Conservation (phyloP, 129 eudicot species). For the Solidago caesia region DNA sequence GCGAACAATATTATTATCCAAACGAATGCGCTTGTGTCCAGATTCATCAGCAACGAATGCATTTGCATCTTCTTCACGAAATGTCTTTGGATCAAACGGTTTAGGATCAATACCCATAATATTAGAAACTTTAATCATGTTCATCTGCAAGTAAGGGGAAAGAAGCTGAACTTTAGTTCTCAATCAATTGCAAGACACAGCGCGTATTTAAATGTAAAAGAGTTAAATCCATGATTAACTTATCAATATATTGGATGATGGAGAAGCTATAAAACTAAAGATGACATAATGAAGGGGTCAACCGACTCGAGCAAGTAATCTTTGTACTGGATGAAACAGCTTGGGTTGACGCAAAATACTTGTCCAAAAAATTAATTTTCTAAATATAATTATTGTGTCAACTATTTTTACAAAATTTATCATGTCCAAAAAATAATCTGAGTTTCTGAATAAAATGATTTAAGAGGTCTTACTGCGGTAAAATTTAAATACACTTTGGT, state of each 20-base stretch:
- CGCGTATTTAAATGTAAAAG: slow-evolving; percentile 4
- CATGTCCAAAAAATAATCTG: background rate
- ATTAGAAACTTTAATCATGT: slow-evolving; percentile 91
- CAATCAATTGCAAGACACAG: slow-evolving; percentile 18
- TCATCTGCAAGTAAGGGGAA: slow-evolving; percentile 68
- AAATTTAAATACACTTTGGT: background rate
- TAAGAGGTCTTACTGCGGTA: background rate
- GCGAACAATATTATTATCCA: slow-evolving; percentile 93
- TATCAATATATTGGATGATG: background rate
- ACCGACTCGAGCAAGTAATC: background rate
- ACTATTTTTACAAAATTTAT: background rate
- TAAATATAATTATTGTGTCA: background rate
- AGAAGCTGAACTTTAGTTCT: slow-evolving; percentile 12
- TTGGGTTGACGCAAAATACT: slow-evolving; percentile 7
- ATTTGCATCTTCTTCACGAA: slow-evolving; percentile 89
- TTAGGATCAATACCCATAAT: slow-evolving; percentile 98
- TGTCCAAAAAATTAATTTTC: background rate
- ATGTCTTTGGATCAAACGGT: slow-evolving; percentile 92
- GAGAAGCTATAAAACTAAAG: background rate
- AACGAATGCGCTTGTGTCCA: slow-evolving; percentile 86
- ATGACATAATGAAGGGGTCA: background rate
- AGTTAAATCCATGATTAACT: slow-evolving; percentile 4
- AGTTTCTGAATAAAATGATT: background rate
- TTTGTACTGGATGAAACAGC: background rate
- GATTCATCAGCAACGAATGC: slow-evolving; percentile 86